These are phyloP conservation scores for Barnettozyma siamensis DNA, from an alignment of 805 yeast genomes.

Conservation along the genomic window DNA sequence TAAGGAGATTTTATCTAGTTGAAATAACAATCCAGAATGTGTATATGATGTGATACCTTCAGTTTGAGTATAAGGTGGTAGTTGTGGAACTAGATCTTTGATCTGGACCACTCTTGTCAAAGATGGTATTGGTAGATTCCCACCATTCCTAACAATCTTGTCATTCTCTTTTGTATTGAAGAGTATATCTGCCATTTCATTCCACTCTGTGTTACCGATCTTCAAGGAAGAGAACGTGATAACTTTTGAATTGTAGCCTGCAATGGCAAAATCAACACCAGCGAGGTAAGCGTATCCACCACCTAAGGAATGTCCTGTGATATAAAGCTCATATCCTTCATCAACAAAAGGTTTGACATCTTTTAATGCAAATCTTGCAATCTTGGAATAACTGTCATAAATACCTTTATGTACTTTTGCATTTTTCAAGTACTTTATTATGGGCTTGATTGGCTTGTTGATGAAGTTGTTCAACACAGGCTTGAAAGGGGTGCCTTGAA, in stretches of 20 bases:
- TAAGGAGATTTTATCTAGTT: constrained; percentile 28
- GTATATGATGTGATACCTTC: constrained; percentile 24
- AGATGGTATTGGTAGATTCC: constrained; percentile 16
- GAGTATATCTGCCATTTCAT: constrained; percentile 44
- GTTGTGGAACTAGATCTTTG: constrained; percentile 52
- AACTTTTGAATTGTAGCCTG: constrained; percentile 50
- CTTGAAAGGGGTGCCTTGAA: neutral
- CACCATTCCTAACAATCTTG: constrained; percentile 27
- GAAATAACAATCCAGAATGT: constrained; percentile 31
- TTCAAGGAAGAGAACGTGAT: constrained; percentile 62
- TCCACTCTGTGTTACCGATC: constrained; percentile 49
- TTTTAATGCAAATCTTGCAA: constrained; percentile 25
- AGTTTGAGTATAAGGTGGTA: constrained; percentile 41
- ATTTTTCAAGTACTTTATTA: neutral
- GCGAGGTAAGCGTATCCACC: constrained; percentile 63
- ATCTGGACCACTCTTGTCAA: constrained; percentile 51
- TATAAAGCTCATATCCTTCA: constrained; percentile 44
- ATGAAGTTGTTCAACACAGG: neutral
- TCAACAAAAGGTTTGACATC: constrained; percentile 28
- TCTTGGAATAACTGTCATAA: neutral
- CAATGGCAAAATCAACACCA: constrained; percentile 53
- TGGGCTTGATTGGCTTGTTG: neutral
- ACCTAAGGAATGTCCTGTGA: constrained; percentile 74
- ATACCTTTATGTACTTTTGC: neutral
- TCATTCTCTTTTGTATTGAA: constrained; percentile 37